Evolutionary conservation across 352 stramenopile species (phyloP), one percentile per base, ranked within the genome.

Genomic region (Phytophthora melonis): DNA sequence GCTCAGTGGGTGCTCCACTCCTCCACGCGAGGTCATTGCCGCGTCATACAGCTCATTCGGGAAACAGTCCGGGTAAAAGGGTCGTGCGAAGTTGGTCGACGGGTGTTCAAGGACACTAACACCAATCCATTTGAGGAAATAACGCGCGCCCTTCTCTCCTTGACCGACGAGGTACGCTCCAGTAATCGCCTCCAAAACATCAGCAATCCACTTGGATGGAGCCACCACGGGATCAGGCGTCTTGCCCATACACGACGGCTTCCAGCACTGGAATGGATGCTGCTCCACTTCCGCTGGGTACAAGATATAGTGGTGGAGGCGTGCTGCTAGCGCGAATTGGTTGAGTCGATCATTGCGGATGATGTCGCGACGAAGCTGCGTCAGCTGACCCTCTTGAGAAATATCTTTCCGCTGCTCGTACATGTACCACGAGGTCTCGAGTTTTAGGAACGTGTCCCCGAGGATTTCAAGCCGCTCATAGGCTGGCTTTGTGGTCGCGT

Each of bases 391-490:
- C 75, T 97, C 90, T 56, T 93, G 79, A 1, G 61, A 66, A 47
- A 97, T 87, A 64, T 97, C 88, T 41, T 80, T 80, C 0, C 87
- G 85, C 49, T 88, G 72, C 50, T 95, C 78, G 63, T 86, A 97
- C 79, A 97, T 87, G 56, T 88, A 94, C 90, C 90, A 95, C 30
- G 86, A 90, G 21, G 90, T 95, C 60, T 97, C 90, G 39, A 97
- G 80, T 67, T 97, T 97, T 30, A 97, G 57, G 58, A 88, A 97
- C 25, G 88, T 95, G 56, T 97, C 90, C 3, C 90, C 90, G 2
- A 97, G 63, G 55, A 93, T 95, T 76, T 97, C 90, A 1, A 94
- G 68, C 3, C 87, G 87, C 59, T 97, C 90, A 66, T 97, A 97
- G 5, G 79, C 81, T 23, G 90, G 88, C 62, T 95, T 95, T n/a